Conservation (phyloP, 2,329 filamentous ascomycete genomes). For the Venturia carpophila region DNA sequence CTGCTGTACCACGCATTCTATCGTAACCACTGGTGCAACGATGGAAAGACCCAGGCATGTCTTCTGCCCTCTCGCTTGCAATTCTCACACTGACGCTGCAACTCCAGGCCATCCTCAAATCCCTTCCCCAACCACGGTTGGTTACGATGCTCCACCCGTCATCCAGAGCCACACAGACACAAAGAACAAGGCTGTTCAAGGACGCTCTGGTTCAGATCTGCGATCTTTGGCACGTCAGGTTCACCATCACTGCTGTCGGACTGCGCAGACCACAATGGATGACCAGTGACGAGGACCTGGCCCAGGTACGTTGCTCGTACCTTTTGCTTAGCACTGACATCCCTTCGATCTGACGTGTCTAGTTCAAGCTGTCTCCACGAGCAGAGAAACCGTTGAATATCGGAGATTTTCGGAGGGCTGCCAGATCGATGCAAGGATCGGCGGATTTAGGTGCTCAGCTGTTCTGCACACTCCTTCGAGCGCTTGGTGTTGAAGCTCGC, state of each 20-base stretch:
- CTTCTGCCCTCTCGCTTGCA: not conserved
- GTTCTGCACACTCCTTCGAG: conserved; percentile 78
- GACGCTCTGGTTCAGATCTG: conserved; percentile 66
- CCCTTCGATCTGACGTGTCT: conserved; percentile 14
- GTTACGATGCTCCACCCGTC: conserved; percentile 62
- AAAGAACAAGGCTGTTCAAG: conserved; percentile 66
- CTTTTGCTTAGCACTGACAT: conserved; percentile 20
- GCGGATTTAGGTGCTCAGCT: conserved; percentile 84
- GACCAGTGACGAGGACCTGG: conserved; percentile 49
- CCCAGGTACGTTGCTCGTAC: conserved; percentile 20
- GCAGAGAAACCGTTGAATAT: conserved; percentile 62
- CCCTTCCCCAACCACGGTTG: conserved; percentile 58
- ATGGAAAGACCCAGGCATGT: conserved; percentile 54
- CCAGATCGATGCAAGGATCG: conserved; percentile 65
- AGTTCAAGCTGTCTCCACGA: conserved; percentile 53
- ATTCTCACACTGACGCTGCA: conserved; percentile 23
- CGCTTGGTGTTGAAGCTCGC: conserved; percentile 71
- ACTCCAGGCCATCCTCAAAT: conserved; percentile 44
- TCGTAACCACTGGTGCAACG: conserved; percentile 87
- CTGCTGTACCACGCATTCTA: conserved; percentile 68
- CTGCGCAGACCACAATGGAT: conserved; percentile 49
- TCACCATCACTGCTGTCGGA: conserved; percentile 62
- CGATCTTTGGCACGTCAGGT: conserved; percentile 61
- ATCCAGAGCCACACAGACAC: conserved; percentile 62
- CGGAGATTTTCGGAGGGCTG: conserved; percentile 64